phyloP scores from a whole-genome alignment of 2,329 filamentous ascomycete genomes.

The Hypomyces perniciosus region DNA sequence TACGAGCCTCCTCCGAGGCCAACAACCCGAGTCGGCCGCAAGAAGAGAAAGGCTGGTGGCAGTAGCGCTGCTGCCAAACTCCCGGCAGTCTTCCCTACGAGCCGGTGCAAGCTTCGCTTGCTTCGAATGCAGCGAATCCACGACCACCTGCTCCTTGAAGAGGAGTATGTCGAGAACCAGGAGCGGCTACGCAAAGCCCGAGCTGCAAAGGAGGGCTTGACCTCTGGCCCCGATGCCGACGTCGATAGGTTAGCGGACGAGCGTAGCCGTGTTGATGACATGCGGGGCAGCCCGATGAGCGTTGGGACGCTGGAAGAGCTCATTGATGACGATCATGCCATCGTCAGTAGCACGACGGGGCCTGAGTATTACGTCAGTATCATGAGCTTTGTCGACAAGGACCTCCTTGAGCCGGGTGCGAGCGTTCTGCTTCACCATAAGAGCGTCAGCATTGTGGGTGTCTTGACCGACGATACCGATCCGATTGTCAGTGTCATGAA shows the following conservation, averaged over 20 bases:
- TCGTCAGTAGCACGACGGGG: slow-evolving; percentile 93
- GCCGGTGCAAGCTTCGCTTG: slow-evolving; percentile 93
- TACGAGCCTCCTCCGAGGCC: slow-evolving; percentile 97
- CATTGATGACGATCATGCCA: slow-evolving; percentile 98
- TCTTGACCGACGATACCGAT: slow-evolving; percentile 92
- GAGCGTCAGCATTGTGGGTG: slow-evolving; percentile 94
- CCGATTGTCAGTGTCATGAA: slow-evolving; percentile 98
- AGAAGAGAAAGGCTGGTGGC: slow-evolving; percentile 95
- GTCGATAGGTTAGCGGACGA: slow-evolving; percentile 88
- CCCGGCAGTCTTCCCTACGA: slow-evolving; percentile 87
- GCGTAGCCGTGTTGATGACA: slow-evolving; percentile 90
- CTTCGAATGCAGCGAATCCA: slow-evolving; percentile 98
- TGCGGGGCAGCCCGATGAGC: slow-evolving; percentile 97
- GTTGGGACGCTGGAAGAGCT: slow-evolving; percentile 97
- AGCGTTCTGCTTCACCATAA: slow-evolving; percentile 96
- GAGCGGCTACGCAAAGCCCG: slow-evolving; percentile 92
- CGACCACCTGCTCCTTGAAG: slow-evolving; percentile 92
- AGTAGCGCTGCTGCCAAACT: slow-evolving; percentile 94
- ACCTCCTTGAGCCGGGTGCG: slow-evolving; percentile 90
- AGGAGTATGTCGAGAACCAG: slow-evolving; percentile 99
- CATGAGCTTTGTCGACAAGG: slow-evolving; percentile 99
- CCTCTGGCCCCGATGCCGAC: slow-evolving; percentile 64
- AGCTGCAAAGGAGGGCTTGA: slow-evolving; percentile 64
- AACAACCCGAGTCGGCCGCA: slow-evolving; percentile 92
- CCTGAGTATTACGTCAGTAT: slow-evolving; percentile 99